These are phyloP conservation scores for Neurospora sp. DNA, from an alignment of 2,329 filamentous ascomycete genomes.

Conservation along the genomic window DNA sequence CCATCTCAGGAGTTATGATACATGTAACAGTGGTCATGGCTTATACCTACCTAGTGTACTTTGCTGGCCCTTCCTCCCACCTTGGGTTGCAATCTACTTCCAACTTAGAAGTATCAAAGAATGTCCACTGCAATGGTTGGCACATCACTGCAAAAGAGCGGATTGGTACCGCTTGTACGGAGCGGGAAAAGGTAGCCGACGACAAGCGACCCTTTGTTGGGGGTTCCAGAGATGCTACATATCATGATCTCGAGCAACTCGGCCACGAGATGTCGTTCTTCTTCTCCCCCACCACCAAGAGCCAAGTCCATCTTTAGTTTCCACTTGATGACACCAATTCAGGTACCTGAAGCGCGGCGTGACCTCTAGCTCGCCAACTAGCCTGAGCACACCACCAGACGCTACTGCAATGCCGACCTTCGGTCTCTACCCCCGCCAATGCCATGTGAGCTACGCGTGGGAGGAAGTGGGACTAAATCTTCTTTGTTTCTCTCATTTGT, in stretches of 20 bases:
- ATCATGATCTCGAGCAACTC: background rate
- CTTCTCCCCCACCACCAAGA: background rate
- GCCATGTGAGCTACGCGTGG: background rate
- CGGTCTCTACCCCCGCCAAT: background rate
- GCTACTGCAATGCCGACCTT: background rate
- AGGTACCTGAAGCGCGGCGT: background rate
- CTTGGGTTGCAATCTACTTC: background rate
- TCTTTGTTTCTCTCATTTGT: background rate
- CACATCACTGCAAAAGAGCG: background rate
- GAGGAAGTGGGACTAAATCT: background rate
- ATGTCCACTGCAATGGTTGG: background rate
- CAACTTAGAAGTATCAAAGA: background rate
- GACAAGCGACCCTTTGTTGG: background rate
- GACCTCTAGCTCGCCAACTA: background rate
- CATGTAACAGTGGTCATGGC: background rate
- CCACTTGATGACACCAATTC: background rate
- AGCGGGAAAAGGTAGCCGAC: background rate
- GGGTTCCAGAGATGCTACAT: background rate
- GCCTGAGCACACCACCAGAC: background rate
- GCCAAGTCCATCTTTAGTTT: background rate
- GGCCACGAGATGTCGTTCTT: background rate
- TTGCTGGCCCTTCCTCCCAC: background rate
- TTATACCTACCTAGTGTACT: background rate
- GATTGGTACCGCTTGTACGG: no score
- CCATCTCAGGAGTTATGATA: background rate